Percentiles rank a stretch among this genome's conserved stretches.
phyloP scores from a whole-genome alignment of 768 basidiomycete species.

The Suillus tomentosus region DNA sequence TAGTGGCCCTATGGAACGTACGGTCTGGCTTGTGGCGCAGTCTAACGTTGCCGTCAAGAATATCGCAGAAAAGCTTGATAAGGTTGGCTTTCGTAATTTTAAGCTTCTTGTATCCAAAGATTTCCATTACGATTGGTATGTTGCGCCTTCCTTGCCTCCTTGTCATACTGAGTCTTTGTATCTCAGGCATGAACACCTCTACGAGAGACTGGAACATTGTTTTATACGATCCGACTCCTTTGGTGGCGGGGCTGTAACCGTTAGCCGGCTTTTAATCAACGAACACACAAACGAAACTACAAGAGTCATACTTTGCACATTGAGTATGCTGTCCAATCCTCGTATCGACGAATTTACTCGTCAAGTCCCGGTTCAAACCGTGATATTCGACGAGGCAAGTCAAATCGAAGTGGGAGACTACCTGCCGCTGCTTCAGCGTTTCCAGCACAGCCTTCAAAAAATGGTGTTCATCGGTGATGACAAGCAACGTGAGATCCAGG shows the following conservation, averaged over 20 bases:
- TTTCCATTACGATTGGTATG: conserved; percentile 49
- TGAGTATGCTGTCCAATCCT: conserved; percentile 46
- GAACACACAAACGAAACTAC: conserved; percentile 7
- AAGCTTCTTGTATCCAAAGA: conserved; percentile 46
- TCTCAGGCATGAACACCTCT: conserved; percentile 54
- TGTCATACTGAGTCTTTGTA: conserved; percentile 4
- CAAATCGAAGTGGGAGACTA: conserved; percentile 48
- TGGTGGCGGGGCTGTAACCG: conserved; percentile 15
- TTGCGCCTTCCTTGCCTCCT: background rate
- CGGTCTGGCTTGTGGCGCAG: conserved; percentile 47
- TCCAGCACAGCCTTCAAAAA: conserved; percentile 30
- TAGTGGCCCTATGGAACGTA: conserved; percentile 13
- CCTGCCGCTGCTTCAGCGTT: conserved; percentile 36
- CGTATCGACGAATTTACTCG: conserved; percentile 16
- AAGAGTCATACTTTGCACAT: conserved; percentile 47
- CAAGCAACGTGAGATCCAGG: conserved; percentile 34
- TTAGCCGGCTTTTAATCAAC: conserved; percentile 28
- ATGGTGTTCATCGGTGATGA: conserved; percentile 43
- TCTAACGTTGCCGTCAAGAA: conserved; percentile 57
- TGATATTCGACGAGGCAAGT: conserved; percentile 51
- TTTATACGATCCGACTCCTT: conserved; percentile 43
- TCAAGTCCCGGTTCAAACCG: conserved; percentile 35
- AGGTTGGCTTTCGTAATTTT: conserved; percentile 35
- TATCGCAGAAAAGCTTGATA: conserved; percentile 47
- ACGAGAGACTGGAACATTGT: conserved; percentile 33